A percentile compares a stretch with the other conserved stretches of the same genome.
These are phyloP conservation scores for Ophiostoma montium DNA, from an alignment of 2,329 filamentous ascomycete genomes.

Conservation along the genomic window DNA sequence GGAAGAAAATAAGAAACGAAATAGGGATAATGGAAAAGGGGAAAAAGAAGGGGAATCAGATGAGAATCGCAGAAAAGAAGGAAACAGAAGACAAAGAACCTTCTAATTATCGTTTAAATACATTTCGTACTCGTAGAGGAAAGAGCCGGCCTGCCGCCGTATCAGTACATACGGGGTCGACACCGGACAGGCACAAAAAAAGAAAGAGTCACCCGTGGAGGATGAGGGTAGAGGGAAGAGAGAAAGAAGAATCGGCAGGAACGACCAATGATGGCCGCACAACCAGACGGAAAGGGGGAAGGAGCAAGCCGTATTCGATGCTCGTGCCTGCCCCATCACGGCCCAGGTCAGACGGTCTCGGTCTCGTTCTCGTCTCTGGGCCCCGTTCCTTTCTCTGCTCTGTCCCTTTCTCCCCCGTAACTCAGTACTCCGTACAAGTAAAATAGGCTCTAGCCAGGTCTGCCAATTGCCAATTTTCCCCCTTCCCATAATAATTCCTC, in stretches of 20 bases:
- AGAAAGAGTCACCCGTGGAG: background rate
- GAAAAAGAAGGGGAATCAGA: background rate
- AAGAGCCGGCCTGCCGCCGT: background rate
- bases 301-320: background rate
- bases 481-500: too few species aligned
- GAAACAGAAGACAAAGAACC: background rate
- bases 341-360: background rate
- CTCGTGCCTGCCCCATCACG: background rate
- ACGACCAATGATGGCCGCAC: background rate
- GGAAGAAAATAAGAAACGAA: background rate
- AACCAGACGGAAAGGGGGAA: background rate
- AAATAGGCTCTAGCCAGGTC: too few species aligned
- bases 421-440: too few species aligned
- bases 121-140: too few species aligned
- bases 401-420: background rate
- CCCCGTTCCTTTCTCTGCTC: background rate
- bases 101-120: too few species aligned
- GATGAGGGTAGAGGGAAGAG: background rate
- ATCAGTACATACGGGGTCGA: background rate
- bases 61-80: background rate
- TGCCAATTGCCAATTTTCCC: too few species aligned
- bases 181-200: background rate
- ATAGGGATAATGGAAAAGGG: background rate
- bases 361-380: background rate
- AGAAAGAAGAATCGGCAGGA: background rate